A percentile compares a stretch with the other conserved stretches of the same genome.
These are phyloP conservation scores for Flaveria trinervia DNA, from an alignment of 129 eudicot genomes.

Conservation along the genomic window DNA sequence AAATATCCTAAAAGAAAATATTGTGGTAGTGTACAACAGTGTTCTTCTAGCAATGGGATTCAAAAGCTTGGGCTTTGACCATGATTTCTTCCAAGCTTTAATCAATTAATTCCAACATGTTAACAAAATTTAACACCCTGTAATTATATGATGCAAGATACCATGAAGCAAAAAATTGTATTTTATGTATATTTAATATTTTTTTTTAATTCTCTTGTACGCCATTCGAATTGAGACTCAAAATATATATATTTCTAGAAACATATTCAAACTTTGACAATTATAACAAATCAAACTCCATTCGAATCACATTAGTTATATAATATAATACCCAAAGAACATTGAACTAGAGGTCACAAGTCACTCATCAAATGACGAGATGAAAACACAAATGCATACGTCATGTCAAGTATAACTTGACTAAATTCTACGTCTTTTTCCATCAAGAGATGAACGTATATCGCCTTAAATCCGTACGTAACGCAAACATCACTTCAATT, in stretches of 20 bases:
- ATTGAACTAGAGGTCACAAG: no score
- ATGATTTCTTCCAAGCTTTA: slow-evolving; percentile 44
- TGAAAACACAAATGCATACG: no score
- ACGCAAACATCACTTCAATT: no score
- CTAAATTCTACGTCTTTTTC: no score
- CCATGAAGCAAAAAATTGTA: not conserved
- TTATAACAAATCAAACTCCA: not conserved
- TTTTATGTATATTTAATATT: slow-evolving; percentile 15
- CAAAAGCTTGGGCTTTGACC: slow-evolving; percentile 37
- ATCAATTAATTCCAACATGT: slow-evolving; percentile 3
- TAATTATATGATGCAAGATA: slow-evolving; percentile 27
- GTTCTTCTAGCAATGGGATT: slow-evolving; percentile 43
- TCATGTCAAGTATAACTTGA: no score
- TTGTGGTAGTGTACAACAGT: slow-evolving; percentile 27
- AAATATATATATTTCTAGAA: not conserved
- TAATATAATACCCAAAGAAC: no score
- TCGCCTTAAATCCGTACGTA: no score
- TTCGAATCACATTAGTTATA: no score
- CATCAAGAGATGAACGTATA: no score
- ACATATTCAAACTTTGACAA: not conserved
- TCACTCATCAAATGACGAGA: no score
- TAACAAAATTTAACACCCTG: not conserved
- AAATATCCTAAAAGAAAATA: slow-evolving; percentile 29
- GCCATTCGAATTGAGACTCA: not conserved
- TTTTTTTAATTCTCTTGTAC: not conserved